phyloP scores from a whole-genome alignment of 2,329 filamentous ascomycete genomes.

The Westerdykella ornata region DNA sequence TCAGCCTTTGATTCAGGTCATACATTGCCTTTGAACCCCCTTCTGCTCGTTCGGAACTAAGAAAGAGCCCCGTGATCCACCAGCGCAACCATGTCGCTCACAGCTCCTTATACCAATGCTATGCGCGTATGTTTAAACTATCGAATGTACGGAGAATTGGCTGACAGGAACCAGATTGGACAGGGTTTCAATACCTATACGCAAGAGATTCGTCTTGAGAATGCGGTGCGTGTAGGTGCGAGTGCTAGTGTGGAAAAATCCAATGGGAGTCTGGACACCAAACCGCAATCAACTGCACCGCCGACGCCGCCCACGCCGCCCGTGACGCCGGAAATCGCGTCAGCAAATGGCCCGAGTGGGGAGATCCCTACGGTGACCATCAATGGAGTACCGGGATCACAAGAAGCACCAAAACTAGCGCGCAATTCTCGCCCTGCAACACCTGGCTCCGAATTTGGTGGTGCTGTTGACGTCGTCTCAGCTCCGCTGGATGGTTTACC shows the following conservation, averaged over 20 bases:
- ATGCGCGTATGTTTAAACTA: conserved; percentile 30
- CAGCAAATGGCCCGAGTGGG: conserved; percentile 1
- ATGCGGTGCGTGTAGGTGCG: conserved; percentile 28
- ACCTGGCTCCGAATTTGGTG: conserved; percentile 3
- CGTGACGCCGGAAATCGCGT: conserved; percentile 8
- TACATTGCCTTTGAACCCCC: too few relatives aligned
- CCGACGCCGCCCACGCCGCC: conserved; percentile 9
- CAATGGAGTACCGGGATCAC: conserved; percentile 10
- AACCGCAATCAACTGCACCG: neutral
- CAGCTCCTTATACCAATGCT: conserved; percentile 34
- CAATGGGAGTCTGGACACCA: conserved; percentile 3
- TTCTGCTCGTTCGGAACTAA: too few relatives aligned
- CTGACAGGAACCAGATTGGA: conserved; percentile 10
- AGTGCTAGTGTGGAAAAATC: conserved; percentile 1
- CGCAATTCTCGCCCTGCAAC: conserved; percentile 1
- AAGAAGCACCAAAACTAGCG: neutral
- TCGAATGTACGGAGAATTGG: neutral
- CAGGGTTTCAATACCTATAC: conserved; percentile 39
- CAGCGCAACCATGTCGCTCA: conserved; percentile 21
- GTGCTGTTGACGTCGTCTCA: conserved; percentile 10
- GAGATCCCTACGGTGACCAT: conserved; percentile 12
- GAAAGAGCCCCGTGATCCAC: too few relatives aligned
- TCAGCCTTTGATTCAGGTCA: too few relatives aligned
- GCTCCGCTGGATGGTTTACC: conserved; percentile 6
- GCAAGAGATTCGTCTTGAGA: conserved; percentile 36